Percentiles rank a stretch among this genome's conserved stretches.
These are phyloP conservation scores for Nitzschia putrida DNA, from an alignment of 108 stramenopile species.

Conservation along the genomic window DNA sequence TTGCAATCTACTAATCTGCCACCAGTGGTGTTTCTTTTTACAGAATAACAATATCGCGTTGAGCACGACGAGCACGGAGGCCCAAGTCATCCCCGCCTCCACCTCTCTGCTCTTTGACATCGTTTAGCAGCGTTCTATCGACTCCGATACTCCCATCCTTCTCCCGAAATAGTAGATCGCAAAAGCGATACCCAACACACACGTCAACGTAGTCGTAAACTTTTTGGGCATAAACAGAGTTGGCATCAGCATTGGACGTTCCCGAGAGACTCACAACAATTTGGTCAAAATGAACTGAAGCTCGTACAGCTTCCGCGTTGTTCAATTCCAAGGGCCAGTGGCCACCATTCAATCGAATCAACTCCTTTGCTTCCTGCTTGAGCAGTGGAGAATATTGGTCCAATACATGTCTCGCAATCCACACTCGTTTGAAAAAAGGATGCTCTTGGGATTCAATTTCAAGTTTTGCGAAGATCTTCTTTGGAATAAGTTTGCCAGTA, in stretches of 20 bases:
- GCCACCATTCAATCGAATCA: slow-evolving; percentile 50
- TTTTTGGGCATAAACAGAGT: slow-evolving; percentile 68
- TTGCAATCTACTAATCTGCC: too few relatives aligned
- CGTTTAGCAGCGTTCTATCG: slow-evolving; percentile 62
- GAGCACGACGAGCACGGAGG: not conserved
- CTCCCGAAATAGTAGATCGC: slow-evolving; percentile 40
- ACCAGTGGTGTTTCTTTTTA: too few relatives aligned
- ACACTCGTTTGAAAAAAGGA: slow-evolving; percentile 74
- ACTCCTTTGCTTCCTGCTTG: slow-evolving; percentile 40
- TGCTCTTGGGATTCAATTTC: slow-evolving; percentile 61
- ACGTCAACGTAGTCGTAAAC: slow-evolving; percentile 58
- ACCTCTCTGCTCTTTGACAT: slow-evolving; percentile 69
- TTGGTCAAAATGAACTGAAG: slow-evolving; percentile 65
- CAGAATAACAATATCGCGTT: not conserved
- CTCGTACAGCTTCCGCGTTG: slow-evolving; percentile 48
- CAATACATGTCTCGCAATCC: slow-evolving; percentile 66
- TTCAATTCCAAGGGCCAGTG: slow-evolving; percentile 71
- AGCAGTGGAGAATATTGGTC: slow-evolving; percentile 67
- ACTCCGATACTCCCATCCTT: slow-evolving; percentile 50
- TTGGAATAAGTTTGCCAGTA: slow-evolving; percentile 33
- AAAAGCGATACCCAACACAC: slow-evolving; percentile 69
- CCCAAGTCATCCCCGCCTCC: slow-evolving; percentile 55
- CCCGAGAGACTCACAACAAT: slow-evolving; percentile 67
- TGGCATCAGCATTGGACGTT: slow-evolving; percentile 65
- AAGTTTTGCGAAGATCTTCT: slow-evolving; percentile 56